Percentiles rank a stretch among this genome's conserved stretches.
These are phyloP conservation scores for Brettanomyces custersianus DNA, from an alignment of 805 yeast genomes.

Conservation along the genomic window DNA sequence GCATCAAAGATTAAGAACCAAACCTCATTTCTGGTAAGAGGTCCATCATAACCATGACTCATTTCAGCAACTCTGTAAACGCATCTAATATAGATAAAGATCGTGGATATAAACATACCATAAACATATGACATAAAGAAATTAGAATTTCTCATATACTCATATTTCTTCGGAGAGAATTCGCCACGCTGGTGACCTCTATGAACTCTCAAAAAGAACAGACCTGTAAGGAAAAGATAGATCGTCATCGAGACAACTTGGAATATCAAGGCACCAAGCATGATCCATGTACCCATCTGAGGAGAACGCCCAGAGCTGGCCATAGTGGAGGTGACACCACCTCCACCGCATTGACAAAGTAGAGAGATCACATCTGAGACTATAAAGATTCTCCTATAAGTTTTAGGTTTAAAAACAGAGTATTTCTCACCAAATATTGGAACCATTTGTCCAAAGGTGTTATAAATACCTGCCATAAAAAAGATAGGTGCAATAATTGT, in stretches of 20 bases:
- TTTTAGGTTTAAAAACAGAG: constrained; percentile 41
- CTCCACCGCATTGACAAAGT: constrained; percentile 60
- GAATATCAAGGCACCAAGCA: constrained; percentile 67
- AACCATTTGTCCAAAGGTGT: constrained; percentile 49
- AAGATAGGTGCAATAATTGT: constrained; percentile 71
- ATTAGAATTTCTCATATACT: neutral
- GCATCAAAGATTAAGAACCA: constrained; percentile 51
- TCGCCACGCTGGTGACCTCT: constrained; percentile 6
- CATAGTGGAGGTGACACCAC: constrained; percentile 52
- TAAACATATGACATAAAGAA: neutral
- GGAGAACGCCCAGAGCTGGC: constrained; percentile 14
- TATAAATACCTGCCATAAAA: constrained; percentile 71
- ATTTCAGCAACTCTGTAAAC: constrained; percentile 66
- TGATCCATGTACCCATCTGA: constrained; percentile 28
- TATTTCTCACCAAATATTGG: constrained; percentile 47
- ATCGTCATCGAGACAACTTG: constrained; percentile 61
- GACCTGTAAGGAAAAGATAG: constrained; percentile 39
- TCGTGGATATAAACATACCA: neutral
- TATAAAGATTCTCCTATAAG: constrained; percentile 52
- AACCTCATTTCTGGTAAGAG: constrained; percentile 45
- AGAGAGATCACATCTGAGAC: constrained; percentile 52
- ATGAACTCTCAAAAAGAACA: constrained; percentile 33
- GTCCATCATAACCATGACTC: constrained; percentile 63
- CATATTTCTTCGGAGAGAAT: too few relatives aligned
- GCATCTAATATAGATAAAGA: constrained; percentile 52